phyloP scores from a whole-genome alignment of 805 yeast species.

The Myxozyma udenii region DNA sequence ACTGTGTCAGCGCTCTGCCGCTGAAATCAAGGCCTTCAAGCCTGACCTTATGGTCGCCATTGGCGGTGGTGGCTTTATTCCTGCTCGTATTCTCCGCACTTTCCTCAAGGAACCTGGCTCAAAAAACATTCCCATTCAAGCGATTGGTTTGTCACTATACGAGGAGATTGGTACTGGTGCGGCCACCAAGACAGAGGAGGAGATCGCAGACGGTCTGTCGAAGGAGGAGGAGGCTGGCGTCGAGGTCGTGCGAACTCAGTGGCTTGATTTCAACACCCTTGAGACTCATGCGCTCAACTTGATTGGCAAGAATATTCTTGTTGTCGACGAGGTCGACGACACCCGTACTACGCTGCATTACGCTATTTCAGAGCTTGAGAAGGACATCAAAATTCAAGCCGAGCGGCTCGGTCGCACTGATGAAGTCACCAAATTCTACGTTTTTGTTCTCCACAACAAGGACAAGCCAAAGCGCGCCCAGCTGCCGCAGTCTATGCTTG shows the following conservation, averaged over 20 bases:
- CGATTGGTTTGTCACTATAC: slow-evolving; percentile 86
- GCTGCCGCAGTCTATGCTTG: slow-evolving; percentile 60
- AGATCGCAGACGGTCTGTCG: slow-evolving; percentile 36
- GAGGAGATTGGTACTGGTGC: slow-evolving; percentile 72
- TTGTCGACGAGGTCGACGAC: slow-evolving; percentile 90
- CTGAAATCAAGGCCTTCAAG: slow-evolving; percentile 54
- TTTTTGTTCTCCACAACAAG: slow-evolving; percentile 83
- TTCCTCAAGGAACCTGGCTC: slow-evolving; percentile 83
- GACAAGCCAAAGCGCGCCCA: slow-evolving; percentile 76
- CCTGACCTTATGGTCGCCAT: slow-evolving; percentile 92
- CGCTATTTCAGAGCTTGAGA: slow-evolving; percentile 71
- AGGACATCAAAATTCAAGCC: slow-evolving; percentile 62
- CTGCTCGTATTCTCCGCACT: slow-evolving; percentile 92
- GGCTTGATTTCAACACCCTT: slow-evolving; percentile 79
- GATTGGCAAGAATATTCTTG: slow-evolving; percentile 74
- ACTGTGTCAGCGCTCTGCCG: slow-evolving; percentile 69
- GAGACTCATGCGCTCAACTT: slow-evolving; percentile 67
- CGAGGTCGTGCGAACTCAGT: slow-evolving; percentile 83
- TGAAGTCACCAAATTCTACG: slow-evolving; percentile 64
- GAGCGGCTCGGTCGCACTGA: slow-evolving; percentile 54
- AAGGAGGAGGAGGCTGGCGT: slow-evolving; percentile 56
- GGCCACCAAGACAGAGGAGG: slow-evolving; percentile 43
- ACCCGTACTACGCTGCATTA: slow-evolving; percentile 87
- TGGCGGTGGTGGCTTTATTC: slow-evolving; percentile 96
- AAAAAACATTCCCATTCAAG: slow-evolving; percentile 90